Conservation (phyloP, 345 rosid genomes). For the Acer saccharum region DNA sequence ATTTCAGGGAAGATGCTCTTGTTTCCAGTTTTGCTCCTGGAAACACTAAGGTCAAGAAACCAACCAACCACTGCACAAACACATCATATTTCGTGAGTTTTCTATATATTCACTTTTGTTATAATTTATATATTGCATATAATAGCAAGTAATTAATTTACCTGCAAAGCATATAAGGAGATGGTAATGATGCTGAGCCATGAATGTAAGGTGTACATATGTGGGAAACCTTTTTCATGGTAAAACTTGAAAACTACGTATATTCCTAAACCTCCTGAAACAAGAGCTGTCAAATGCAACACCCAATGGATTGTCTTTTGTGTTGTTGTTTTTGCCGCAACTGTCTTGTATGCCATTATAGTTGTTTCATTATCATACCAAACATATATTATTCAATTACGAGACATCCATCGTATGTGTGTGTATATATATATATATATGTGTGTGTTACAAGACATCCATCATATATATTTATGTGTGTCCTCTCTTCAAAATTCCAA, state of each 20-base stretch:
- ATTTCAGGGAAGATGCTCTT: conserved; percentile 42
- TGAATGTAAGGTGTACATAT: conserved; percentile 47
- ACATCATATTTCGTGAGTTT: too few relatives aligned
- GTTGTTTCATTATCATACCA: too few relatives aligned
- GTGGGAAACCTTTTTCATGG: conserved; percentile 20
- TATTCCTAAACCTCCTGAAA: conserved; percentile 44
- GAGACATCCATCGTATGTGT: too few relatives aligned
- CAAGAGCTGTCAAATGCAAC: conserved; percentile 43
- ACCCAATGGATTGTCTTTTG: conserved; percentile 35
- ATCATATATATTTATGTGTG: too few relatives aligned
- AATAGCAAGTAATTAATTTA: background rate
- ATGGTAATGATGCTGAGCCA: conserved; percentile 60
- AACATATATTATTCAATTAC: background rate
- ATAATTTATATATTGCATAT: too few relatives aligned
- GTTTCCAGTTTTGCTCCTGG: conserved; percentile 32
- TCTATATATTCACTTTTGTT: too few relatives aligned
- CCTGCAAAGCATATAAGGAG: conserved; percentile 54
- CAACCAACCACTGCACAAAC: conserved; percentile 42
- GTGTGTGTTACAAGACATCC: too few relatives aligned
- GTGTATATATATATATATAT: too few relatives aligned
- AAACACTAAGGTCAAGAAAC: conserved; percentile 44
- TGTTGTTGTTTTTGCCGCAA: conserved; percentile 34
- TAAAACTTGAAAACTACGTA: conserved; percentile 45
- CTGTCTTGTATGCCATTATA: conserved; percentile 50
- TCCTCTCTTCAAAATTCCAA: too few relatives aligned